Conservation (phyloP, 1,139 yeast species). For the Scheffersomyces quercinus region DNA sequence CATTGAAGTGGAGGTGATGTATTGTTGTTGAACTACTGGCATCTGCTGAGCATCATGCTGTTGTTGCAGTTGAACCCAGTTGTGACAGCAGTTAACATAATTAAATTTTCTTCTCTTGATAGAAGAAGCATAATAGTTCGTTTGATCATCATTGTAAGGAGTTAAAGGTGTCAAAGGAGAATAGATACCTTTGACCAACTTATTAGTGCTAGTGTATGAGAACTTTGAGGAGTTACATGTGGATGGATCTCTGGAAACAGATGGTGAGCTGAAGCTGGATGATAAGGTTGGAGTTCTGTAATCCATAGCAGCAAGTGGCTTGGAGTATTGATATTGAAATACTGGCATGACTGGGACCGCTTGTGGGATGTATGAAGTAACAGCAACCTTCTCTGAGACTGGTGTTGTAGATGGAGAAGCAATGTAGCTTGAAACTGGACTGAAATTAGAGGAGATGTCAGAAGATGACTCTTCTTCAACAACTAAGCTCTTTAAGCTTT, state of each 20-base stretch:
- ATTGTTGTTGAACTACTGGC: not conserved
- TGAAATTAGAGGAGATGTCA: not conserved
- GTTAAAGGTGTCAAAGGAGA: constrained; percentile 17
- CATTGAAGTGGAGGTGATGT: too few relatives aligned
- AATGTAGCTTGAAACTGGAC: not conserved
- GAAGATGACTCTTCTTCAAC: not conserved
- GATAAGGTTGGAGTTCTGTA: not conserved
- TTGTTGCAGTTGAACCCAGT: constrained; percentile 3
- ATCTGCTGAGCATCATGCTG: constrained; percentile 4
- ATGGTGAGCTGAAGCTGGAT: not conserved
- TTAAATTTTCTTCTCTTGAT: constrained; percentile 11
- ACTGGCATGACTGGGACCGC: not conserved
- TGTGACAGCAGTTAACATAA: constrained; percentile 4
- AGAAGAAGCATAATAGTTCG: constrained; percentile 4
- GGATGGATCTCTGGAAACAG: not conserved
- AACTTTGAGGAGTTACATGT: not conserved
- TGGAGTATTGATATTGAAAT: not conserved
- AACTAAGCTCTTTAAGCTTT: constrained; percentile 8
- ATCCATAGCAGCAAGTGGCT: not conserved
- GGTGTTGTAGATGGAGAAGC: constrained; percentile 2
- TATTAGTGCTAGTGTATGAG: not conserved
- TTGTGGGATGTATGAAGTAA: not conserved
- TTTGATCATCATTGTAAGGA: constrained; percentile 11
- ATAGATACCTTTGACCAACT: not conserved
- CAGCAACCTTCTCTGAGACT: not conserved